These are phyloP conservation scores for Leccinum obscurum DNA, from an alignment of 768 basidiomycete genomes.

Conservation along the genomic window DNA sequence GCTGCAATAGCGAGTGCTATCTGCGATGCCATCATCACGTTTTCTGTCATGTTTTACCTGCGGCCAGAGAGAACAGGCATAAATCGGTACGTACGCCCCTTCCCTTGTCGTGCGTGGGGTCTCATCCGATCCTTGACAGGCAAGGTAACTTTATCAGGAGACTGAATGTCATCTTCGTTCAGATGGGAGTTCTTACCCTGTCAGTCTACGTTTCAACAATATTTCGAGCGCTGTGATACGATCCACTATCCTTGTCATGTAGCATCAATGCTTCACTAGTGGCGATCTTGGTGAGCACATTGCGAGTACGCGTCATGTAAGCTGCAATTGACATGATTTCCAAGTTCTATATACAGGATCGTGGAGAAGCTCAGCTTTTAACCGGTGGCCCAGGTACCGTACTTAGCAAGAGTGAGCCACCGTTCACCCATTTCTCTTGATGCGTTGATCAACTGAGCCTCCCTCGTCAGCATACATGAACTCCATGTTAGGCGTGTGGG, in stretches of 20 bases:
- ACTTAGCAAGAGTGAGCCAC: conserved; percentile 21
- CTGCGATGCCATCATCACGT: conserved; percentile 24
- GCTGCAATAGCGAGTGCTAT: conserved; percentile 16
- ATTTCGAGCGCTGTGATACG: background rate
- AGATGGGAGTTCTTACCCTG: conserved; percentile 24
- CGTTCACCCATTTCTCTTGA: background rate
- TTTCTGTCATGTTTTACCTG: conserved; percentile 16
- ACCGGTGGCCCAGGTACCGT: conserved; percentile 11
- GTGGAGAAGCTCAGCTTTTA: background rate
- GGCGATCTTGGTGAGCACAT: conserved; percentile 12
- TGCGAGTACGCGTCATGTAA: background rate
- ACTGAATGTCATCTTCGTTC: conserved; percentile 15
- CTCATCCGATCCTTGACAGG: background rate
- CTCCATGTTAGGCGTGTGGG: conserved; percentile 25
- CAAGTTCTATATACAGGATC: conserved; percentile 20
- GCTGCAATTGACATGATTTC: background rate
- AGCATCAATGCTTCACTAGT: conserved; percentile 16
- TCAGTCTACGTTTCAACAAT: conserved; percentile 1
- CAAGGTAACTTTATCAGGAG: conserved; percentile 13
- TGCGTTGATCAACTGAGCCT: background rate
- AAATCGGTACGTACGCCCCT: conserved; percentile 10
- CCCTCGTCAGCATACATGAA: conserved; percentile 20
- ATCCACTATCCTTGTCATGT: background rate
- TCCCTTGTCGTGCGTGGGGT: background rate
- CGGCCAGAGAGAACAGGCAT: conserved; percentile 11